phyloP scores from a whole-genome alignment of 495 filamentous ascomycete genomes.

The Echria macrotheca region DNA sequence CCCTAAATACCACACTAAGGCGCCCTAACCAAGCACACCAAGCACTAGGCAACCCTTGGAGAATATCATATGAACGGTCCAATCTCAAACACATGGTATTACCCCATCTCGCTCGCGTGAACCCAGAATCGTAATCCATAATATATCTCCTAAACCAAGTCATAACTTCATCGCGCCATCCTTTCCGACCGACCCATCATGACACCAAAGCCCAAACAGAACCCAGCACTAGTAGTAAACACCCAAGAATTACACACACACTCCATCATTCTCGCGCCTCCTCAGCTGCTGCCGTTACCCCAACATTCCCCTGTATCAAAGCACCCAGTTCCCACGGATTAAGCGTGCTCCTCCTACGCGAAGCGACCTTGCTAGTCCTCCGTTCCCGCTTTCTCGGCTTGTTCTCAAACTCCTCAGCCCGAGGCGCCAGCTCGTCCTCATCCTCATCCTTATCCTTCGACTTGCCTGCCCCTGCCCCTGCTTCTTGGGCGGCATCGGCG shows the following conservation, averaged over 20 bases:
- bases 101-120: too few species aligned
- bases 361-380: slow-evolving; percentile 40
- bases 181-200: too few species aligned
- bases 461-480: neutral
- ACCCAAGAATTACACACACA: neutral
- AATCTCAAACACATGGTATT: too few species aligned
- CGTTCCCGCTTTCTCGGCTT: slow-evolving; percentile 36
- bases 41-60: too few species aligned
- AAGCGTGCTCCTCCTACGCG: slow-evolving; percentile 62
- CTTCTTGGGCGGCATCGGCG: too few species aligned
- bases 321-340: slow-evolving; percentile 66
- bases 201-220: neutral
- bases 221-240: neutral
- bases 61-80: too few species aligned
- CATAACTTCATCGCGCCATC: too few species aligned
- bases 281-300: neutral
- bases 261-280: neutral
- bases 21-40: too few species aligned
- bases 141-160: too few species aligned
- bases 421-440: slow-evolving; percentile 23
- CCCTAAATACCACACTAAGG: too few species aligned
- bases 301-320: slow-evolving; percentile 21
- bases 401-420: slow-evolving; percentile 2
- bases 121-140: too few species aligned
- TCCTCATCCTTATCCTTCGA: slow-evolving; percentile 7